Conservation (phyloP, 805 yeast genomes). For the Yarrowia sp. region DNA sequence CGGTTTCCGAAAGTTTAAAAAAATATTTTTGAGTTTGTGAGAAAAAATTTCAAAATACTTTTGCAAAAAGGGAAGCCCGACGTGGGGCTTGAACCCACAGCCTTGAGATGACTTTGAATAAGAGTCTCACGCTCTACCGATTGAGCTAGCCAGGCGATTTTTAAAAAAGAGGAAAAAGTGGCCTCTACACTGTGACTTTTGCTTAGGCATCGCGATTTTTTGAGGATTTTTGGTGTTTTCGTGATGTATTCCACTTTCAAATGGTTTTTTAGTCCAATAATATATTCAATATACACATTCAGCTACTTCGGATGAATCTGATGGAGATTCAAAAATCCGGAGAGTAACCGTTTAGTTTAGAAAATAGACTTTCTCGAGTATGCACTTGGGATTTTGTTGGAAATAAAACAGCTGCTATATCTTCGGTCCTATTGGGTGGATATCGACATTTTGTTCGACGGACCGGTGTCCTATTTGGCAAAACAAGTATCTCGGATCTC, state of each 20-base stretch:
- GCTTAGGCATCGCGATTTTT: not conserved
- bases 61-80: constrained; percentile 12
- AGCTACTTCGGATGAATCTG: too few relatives aligned
- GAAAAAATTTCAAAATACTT: not conserved
- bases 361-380: not conserved
- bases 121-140: constrained; percentile 27
- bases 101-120: constrained; percentile 22
- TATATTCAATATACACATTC: too few relatives aligned
- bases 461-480: too few relatives aligned
- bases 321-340: too few relatives aligned
- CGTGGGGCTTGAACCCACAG: constrained; percentile 28
- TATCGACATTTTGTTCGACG: too few relatives aligned
- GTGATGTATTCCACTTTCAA: too few relatives aligned
- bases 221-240: too few relatives aligned
- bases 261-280: too few relatives aligned
- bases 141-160: constrained; percentile 24
- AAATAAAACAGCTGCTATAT: too few relatives aligned
- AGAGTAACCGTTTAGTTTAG: too few relatives aligned
- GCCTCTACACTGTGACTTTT: not conserved
- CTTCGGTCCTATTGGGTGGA: not conserved
- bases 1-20: not conserved
- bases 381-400: not conserved
- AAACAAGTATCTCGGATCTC: not conserved
- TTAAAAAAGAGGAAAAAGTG: not conserved
- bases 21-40: not conserved